These are phyloP conservation scores for Fusarium sp. DNA, from an alignment of 2,329 filamentous ascomycete genomes.

Conservation along the genomic window DNA sequence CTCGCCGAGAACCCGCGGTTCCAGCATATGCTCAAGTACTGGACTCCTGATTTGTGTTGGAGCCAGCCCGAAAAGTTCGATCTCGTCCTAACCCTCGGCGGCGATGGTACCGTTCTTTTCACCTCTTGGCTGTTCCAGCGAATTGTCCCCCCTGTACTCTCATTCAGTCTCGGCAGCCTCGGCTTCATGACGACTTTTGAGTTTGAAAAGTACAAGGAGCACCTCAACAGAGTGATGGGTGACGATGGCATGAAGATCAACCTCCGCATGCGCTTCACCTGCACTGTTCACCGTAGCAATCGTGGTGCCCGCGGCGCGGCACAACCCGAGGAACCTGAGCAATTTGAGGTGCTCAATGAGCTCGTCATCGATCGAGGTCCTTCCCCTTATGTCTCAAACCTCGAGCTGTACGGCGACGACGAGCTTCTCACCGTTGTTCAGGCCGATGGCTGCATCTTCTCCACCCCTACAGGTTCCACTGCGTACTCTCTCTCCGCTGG, in stretches of 20 bases:
- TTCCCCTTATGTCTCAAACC: slow-evolving; percentile 95
- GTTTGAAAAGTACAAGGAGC: slow-evolving; percentile 87
- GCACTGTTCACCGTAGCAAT: slow-evolving; percentile 88
- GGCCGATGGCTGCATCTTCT: slow-evolving; percentile 97
- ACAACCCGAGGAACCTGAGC: slow-evolving; percentile 88
- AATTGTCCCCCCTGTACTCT: slow-evolving; percentile 85
- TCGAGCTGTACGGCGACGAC: slow-evolving; percentile 96
- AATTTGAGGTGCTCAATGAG: slow-evolving; percentile 98
- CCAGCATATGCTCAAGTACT: slow-evolving; percentile 88
- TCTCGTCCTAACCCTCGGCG: slow-evolving; percentile 87
- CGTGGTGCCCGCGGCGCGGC: slow-evolving; percentile 58
- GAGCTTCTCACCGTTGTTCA: slow-evolving; percentile 95
- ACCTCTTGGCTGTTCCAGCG: slow-evolving; percentile 94
- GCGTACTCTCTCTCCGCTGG: slow-evolving; percentile 97
- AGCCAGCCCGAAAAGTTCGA: slow-evolving; percentile 94
- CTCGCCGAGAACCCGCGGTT: slow-evolving; percentile 81
- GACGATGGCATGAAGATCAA: slow-evolving; percentile 97
- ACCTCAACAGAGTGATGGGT: slow-evolving; percentile 91
- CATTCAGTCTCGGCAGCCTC: slow-evolving; percentile 85
- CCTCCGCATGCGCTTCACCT: slow-evolving; percentile 98
- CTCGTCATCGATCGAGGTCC: slow-evolving; percentile 98
- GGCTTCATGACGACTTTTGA: slow-evolving; percentile 92
- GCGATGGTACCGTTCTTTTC: slow-evolving; percentile 88
- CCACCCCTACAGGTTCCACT: slow-evolving; percentile 92
- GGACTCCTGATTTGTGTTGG: slow-evolving; percentile 97